phyloP scores from a whole-genome alignment of 208 protist species.

The Acanthamoeba healyi region DNA sequence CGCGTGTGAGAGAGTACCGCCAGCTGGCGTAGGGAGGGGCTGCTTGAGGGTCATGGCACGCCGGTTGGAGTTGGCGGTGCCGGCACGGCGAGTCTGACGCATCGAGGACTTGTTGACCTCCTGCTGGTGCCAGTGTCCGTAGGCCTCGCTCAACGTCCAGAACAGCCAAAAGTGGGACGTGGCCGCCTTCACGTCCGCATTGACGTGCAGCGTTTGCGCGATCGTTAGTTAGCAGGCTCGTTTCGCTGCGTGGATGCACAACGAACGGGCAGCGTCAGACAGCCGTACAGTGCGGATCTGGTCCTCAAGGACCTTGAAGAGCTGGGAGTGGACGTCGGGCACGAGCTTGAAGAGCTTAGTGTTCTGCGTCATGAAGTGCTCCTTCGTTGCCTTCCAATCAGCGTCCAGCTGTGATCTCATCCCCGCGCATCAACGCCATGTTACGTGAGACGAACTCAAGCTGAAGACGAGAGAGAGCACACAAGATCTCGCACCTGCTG shows the following conservation, averaged over 20 bases:
- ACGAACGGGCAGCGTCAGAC: neutral
- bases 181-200: neutral
- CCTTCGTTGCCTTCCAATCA: slow-evolving; percentile 29
- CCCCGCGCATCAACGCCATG: too few relatives aligned
- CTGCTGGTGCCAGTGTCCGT: slow-evolving; percentile 40
- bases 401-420: too few relatives aligned
- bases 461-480: too few relatives aligned
- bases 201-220: neutral
- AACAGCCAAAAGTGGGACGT: slow-evolving; percentile 60
- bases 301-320: slow-evolving; percentile 34
- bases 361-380: neutral
- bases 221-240: too few relatives aligned
- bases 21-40: neutral
- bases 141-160: slow-evolving; percentile 58
- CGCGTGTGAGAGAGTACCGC: neutral
- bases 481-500: too few relatives aligned
- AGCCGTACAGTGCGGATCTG: neutral
- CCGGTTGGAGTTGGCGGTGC: slow-evolving; percentile 8
- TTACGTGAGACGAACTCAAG: neutral
- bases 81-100: neutral
- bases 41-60: neutral
- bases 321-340: slow-evolving; percentile 6
- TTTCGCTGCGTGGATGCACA: neutral
- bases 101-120: slow-evolving; percentile 53
- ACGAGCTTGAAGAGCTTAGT: slow-evolving; percentile 14